phyloP scores from a whole-genome alignment of 164 flowering plant genomes.

The Kalanchoe fedtschenkoi region DNA sequence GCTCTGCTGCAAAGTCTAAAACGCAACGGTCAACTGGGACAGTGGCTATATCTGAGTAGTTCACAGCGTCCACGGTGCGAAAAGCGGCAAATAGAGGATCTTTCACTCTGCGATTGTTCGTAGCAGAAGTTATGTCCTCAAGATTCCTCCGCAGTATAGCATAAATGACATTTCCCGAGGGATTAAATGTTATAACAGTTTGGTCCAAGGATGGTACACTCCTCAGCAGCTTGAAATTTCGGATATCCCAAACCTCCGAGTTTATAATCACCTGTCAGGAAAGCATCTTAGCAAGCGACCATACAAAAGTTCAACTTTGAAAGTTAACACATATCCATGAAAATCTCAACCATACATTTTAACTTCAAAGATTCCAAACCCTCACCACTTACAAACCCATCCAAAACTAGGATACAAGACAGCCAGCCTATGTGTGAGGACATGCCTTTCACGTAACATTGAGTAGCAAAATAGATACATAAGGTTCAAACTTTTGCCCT shows the following conservation, averaged over 20 bases:
- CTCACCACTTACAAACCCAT: no score
- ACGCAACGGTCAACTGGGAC: constrained; percentile 83
- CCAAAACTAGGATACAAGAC: no score
- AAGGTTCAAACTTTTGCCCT: no score
- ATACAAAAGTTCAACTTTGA: background rate
- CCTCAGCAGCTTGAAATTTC: constrained; percentile 73
- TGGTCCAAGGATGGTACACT: constrained; percentile 91
- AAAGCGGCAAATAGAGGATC: constrained; percentile 80
- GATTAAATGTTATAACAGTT: constrained; percentile 68
- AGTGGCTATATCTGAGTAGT: constrained; percentile 87
- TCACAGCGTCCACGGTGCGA: constrained; percentile 81
- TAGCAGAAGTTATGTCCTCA: constrained; percentile 80
- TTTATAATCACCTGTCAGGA: constrained; percentile 72
- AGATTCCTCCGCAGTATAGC: constrained; percentile 76
- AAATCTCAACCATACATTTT: no score
- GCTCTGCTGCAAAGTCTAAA: constrained; percentile 81
- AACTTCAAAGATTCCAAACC: background rate
- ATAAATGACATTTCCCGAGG: constrained; percentile 76
- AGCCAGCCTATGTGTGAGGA: no score
- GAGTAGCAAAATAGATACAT: no score
- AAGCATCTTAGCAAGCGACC: background rate
- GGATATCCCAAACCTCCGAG: constrained; percentile 93
- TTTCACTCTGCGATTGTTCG: constrained; percentile 59
- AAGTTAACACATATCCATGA: no score
- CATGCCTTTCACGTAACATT: no score